A percentile compares a stretch with the other conserved stretches of the same genome.
These are phyloP conservation scores for Cercospora berteroae DNA, from an alignment of 2,329 filamentous ascomycete species.

Conservation along the genomic window DNA sequence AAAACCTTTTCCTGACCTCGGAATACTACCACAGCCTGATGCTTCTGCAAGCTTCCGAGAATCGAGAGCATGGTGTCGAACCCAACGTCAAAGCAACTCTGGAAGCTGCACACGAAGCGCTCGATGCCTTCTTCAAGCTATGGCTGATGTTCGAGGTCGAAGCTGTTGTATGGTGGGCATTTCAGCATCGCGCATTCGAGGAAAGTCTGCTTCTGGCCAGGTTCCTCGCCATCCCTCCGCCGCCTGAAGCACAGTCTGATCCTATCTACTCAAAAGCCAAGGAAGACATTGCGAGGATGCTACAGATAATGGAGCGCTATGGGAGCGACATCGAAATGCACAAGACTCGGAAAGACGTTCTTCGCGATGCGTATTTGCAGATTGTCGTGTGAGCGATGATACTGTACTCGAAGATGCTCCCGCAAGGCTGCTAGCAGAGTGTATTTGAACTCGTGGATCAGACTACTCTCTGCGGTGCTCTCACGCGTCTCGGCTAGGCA, in stretches of 20 bases:
- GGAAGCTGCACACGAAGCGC: conserved; percentile 72
- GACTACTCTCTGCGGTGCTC: not conserved
- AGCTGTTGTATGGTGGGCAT: conserved; percentile 80
- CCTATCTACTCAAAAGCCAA: conserved; percentile 41
- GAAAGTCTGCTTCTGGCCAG: conserved; percentile 52
- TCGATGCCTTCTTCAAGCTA: conserved; percentile 71
- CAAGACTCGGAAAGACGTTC: conserved; percentile 48
- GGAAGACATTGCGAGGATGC: conserved; percentile 45
- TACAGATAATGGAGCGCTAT: conserved; percentile 48
- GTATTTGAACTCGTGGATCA: not conserved
- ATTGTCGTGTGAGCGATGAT: conserved; percentile 25
- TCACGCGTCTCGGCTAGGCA: not conserved
- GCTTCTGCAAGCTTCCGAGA: conserved; percentile 71
- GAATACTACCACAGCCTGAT: conserved; percentile 83
- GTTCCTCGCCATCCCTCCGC: conserved; percentile 21
- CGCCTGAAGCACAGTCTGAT: conserved; percentile 25
- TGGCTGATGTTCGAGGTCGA: conserved; percentile 67
- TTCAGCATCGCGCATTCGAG: conserved; percentile 76
- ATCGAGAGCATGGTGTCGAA: conserved; percentile 51
- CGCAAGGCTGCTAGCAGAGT: not conserved
- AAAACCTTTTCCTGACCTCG: conserved; percentile 75
- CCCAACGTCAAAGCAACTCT: conserved; percentile 66
- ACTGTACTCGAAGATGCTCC: not conserved
- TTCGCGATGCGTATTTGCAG: conserved; percentile 45
- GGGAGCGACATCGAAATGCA: conserved; percentile 48